Evolutionary conservation across 1,284 basidiomycete genomes (phyloP), one percentile per base, ranked within the genome.

Genomic region (Melampsora larici-populina): DNA sequence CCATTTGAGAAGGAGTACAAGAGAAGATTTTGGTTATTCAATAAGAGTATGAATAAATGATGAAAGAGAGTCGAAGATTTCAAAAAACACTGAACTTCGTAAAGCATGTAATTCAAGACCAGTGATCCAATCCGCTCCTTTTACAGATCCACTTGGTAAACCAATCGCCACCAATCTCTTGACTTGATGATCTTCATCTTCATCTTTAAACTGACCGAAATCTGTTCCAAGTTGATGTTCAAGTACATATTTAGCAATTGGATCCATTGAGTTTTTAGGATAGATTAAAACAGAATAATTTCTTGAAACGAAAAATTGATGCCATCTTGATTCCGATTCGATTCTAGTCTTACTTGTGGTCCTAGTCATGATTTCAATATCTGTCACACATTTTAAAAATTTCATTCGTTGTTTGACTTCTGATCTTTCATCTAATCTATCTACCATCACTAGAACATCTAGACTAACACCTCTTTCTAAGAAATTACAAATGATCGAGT

Each of bases 81-180:
- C 15, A 13, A 55, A 36, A 67, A n/a, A 26, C 11, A 29, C 49
- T 66, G 24, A 36, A 76, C 73, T 60, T 58, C 66, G 65, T 43
- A 76, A 68, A 6, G 73, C 73, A 26, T 58, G 46, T 67, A 68
- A 31, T 15, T 76, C 73, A 11, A 76, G 51, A 31, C 64, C 73
- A 17, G 66, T 33, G 36, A 76, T 76, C 73, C 73, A 76, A 76
- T 76, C 73, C 9, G 65, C 46, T 40, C 49, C 58, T 21, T 58
- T 26, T 15, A 76, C n/a, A 24, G 65, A 31, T 43, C 58, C n/a
- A 8, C 31, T 26, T 17, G 73, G 73, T 40, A 76, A 43, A 3
- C 73, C 73, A 40, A 76, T 76, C 24, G 58, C 24, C 13, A 68
- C 65, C 21, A 64, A 58, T 11, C 24, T 17, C 21, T 58, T 21